phyloP scores from a whole-genome alignment of 495 filamentous ascomycete species.

The Stereocaulon alpinum region DNA sequence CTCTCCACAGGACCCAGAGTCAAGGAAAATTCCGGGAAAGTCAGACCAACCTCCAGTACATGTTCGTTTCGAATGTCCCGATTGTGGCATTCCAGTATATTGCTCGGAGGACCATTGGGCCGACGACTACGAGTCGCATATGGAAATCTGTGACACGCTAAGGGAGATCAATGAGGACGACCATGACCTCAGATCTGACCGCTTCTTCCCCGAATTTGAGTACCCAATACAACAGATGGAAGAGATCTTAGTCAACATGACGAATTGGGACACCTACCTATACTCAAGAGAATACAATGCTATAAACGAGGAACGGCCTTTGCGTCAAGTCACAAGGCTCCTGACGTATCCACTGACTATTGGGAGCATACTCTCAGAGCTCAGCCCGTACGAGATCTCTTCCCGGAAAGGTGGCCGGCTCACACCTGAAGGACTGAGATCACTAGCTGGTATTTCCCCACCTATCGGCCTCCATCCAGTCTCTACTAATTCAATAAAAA shows the following conservation, averaged over 20 bases:
- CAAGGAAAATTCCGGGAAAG: constrained; percentile 38
- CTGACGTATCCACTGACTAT: constrained; percentile 91
- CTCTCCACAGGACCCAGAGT: constrained; percentile 52
- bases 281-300: constrained; percentile 83
- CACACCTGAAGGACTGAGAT: constrained; percentile 81
- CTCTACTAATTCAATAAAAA: not conserved
- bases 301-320: constrained; percentile 73
- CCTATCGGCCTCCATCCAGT: constrained; percentile 3
- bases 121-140: constrained; percentile 83
- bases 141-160: constrained; percentile 85
- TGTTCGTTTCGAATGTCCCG: constrained; percentile 87
- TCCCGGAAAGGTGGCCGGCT: constrained; percentile 54
- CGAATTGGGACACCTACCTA: constrained; percentile 93
- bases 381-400: constrained; percentile 74
- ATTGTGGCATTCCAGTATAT: constrained; percentile 89
- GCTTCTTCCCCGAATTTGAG: constrained; percentile 87
- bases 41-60: constrained; percentile 54
- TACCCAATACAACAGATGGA: constrained; percentile 85
- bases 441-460: constrained; percentile 65
- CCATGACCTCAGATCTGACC: constrained; percentile 82
- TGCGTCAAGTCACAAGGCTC: constrained; percentile 84
- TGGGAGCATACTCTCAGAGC: constrained; percentile 80
- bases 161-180: constrained; percentile 95
- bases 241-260: constrained; percentile 89
- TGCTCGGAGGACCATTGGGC: constrained; percentile 91